Base-by-base conservation (phyloP, 2,329 filamentous ascomycete genomes). In the Geosmithia flava region DNA sequence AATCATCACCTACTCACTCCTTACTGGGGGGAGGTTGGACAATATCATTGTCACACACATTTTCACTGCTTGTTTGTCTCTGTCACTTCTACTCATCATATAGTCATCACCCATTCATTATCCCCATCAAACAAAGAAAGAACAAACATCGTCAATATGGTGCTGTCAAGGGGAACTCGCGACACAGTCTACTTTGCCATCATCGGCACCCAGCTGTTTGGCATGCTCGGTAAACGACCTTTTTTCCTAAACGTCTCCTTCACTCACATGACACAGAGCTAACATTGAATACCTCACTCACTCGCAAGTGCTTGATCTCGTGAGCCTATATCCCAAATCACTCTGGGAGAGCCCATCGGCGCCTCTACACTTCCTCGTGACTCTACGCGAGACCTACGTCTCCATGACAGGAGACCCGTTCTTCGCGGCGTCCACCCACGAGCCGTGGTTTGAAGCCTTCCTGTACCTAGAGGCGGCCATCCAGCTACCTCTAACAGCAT, bases 351-450 rank as follows among this genome's bases (percentile, higher is more conserved):
- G 63, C 0, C 55, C 65, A 1, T 62, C 58, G 4, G 58, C 68
- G 0, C 75, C 75, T 0, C 61, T 79, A 7, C 69, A 75, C 58
- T 64, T 69, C 52, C 62, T 78, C 44, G 59, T 67, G 52, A 49
- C 60, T 37, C 56, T 78, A 49, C 70, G 73, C 50, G 50, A 61
- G 3, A 68, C 64, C 55, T 79, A 79, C 61, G 59, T 72, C 42
- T 51, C 58, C 37, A 62, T 62, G 11, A 72, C 72, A 54, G 72
- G 74, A 49, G 76, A 80, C 59, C 75, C 74, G 7, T 74, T 76
- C 62, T 71, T 75, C 57, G 59, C 63, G 40, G 57, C 62, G 30
- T 57, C 54, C 2, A 41, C 56, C 13, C 58, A 64, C 45, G 64
- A 65, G 13, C 64, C 66, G 50, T 80, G 75, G 73, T 75, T 78